Conservation (phyloP, 2,329 filamentous ascomycete species). For the Aspergillus eucalypticola region DNA sequence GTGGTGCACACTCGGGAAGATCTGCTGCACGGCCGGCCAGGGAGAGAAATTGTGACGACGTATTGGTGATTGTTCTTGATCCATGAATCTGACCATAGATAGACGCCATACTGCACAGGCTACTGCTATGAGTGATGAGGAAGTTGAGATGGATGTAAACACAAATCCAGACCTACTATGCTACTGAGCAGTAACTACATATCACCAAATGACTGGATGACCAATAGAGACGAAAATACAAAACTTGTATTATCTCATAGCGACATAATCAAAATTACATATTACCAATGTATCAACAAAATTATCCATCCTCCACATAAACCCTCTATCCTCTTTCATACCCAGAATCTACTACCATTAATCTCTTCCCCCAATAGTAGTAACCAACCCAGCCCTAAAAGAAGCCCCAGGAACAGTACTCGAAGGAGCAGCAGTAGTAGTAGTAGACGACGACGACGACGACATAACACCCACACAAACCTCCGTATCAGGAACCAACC, state of each 20-base stretch:
- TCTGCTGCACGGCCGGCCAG: neutral
- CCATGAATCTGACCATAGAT: neutral
- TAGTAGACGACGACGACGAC: neutral
- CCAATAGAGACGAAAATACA: too few relatives aligned
- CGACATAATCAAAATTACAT: too few relatives aligned
- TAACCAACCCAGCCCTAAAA: too few relatives aligned
- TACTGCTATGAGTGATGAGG: neutral
- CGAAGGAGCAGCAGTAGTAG: neutral
- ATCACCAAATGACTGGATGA: too few relatives aligned
- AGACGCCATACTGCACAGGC: neutral
- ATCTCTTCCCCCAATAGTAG: too few relatives aligned
- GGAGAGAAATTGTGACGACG: neutral
- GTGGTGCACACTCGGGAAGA: slow-evolving; percentile 24
- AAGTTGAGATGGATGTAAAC: neutral
- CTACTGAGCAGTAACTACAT: too few relatives aligned
- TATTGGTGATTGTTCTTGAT: neutral
- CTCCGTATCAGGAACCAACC: neutral
- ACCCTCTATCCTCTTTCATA: too few relatives aligned
- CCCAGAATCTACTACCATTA: too few relatives aligned
- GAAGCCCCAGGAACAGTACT: neutral
- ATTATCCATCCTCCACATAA: too few relatives aligned
- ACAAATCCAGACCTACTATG: too few relatives aligned
- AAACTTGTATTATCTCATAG: too few relatives aligned
- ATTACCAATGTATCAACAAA: too few relatives aligned
- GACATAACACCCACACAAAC: neutral